phyloP scores from a whole-genome alignment of 2,329 filamentous ascomycete species.

The Drechslerella dactyloides region DNA sequence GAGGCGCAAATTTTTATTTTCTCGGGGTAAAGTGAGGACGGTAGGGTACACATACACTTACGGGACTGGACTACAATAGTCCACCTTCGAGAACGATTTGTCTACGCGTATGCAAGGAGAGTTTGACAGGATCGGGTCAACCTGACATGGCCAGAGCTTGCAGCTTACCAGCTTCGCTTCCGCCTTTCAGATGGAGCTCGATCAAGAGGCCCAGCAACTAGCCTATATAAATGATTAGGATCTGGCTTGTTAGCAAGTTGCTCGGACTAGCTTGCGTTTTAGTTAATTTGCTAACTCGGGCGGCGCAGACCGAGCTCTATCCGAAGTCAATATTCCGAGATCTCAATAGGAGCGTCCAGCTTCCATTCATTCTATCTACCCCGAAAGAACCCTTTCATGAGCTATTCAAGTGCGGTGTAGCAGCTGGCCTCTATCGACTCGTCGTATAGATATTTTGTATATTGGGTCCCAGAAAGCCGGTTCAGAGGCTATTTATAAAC shows the following conservation, averaged over 20 bases:
- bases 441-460: neutral
- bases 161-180: conserved; percentile 42
- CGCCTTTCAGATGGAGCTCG: conserved; percentile 47
- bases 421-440: no score
- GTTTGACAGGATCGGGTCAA: conserved; percentile 23
- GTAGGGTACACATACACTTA: neutral
- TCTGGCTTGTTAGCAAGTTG: no score
- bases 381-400: neutral
- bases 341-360: no score
- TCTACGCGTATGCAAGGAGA: conserved; percentile 23
- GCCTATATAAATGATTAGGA: neutral
- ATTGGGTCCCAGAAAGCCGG: conserved; percentile 14
- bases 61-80: neutral
- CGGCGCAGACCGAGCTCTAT: no score
- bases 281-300: no score
- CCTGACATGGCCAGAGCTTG: conserved; percentile 32
- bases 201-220: neutral
- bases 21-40: neutral
- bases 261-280: no score
- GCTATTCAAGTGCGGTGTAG: no score
- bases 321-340: no score
- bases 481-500: conserved; percentile 46
- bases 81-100: conserved; percentile 14
- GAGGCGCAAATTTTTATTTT: neutral
- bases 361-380: no score